Evolutionary conservation across 2,329 filamentous ascomycete genomes (phyloP).

Genomic region (Aspergillus japonicus): DNA sequence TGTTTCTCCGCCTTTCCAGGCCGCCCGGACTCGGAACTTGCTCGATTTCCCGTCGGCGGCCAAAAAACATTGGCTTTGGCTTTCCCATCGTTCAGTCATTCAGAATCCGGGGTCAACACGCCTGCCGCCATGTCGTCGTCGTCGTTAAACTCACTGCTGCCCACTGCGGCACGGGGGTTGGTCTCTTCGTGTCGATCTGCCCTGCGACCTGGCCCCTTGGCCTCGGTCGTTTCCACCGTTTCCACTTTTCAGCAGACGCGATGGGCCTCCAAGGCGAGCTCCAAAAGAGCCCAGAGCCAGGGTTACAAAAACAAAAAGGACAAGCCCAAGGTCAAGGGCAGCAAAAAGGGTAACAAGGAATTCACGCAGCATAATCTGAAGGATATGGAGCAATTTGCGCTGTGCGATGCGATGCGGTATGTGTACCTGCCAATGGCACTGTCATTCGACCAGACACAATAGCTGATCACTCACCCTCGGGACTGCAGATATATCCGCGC

Average conservation of each 20-base stretch:
- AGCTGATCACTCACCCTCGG: conserved; percentile 10
- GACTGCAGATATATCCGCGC: conserved; percentile 77
- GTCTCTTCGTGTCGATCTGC: conserved; percentile 34
- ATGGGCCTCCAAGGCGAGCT: conserved; percentile 35
- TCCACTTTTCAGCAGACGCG: conserved; percentile 37
- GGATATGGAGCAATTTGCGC: conserved; percentile 69
- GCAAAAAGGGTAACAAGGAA: conserved; percentile 65
- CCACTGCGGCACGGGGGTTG: conserved; percentile 34
- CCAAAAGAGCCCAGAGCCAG: conserved; percentile 27
- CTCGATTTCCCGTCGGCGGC: conserved; percentile 17
- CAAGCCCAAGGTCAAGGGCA: conserved; percentile 51
- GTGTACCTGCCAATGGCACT: neutral
- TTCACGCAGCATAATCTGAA: conserved; percentile 65
- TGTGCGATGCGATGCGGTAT: conserved; percentile 88
- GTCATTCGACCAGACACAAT: conserved; percentile 13
- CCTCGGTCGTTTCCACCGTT: conserved; percentile 31
- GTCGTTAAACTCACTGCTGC: conserved; percentile 35
- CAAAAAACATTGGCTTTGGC: conserved; percentile 1
- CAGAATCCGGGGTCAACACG: neutral
- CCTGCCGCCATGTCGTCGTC: conserved; percentile 35
- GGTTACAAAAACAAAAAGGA: conserved; percentile 36
- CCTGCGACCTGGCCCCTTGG: conserved; percentile 31
- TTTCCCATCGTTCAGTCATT: neutral
- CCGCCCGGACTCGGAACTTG: conserved; percentile 31
- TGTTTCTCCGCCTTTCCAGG: conserved; percentile 30